Conservation (phyloP, 2,329 filamentous ascomycete genomes). For the Truncatella angustata region DNA sequence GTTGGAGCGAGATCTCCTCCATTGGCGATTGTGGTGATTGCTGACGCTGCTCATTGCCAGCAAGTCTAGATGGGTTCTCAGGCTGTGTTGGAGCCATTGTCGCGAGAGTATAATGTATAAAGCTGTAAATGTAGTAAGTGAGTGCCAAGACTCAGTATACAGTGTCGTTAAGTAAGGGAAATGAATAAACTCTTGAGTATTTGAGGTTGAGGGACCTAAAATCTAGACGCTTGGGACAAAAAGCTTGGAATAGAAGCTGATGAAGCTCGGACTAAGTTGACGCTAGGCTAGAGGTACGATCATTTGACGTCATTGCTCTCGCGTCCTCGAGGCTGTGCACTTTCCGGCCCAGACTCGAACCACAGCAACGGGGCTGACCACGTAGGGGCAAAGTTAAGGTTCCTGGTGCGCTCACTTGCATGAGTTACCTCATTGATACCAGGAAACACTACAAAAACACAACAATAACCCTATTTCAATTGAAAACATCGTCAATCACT, state of each 20-base stretch:
- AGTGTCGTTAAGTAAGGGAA: no score
- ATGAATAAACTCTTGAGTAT: not conserved
- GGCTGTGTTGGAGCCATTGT: not conserved
- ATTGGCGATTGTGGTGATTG: not conserved
- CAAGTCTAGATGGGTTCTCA: not conserved
- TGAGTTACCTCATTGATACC: no score
- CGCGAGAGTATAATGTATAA: not conserved
- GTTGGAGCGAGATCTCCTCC: slow-evolving; percentile 6
- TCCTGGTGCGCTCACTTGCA: no score
- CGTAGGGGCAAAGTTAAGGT: no score
- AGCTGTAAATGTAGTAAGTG: not conserved
- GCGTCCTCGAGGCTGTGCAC: slow-evolving; percentile 1
- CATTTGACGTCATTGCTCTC: not conserved
- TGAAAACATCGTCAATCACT: no score
- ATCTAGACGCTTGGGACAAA: not conserved
- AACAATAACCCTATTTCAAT: no score
- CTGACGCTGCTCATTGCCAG: not conserved
- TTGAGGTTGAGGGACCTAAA: not conserved
- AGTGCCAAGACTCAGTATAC: not conserved
- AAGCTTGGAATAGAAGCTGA: slow-evolving; percentile 4
- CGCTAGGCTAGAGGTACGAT: not conserved
- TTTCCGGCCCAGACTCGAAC: no score
- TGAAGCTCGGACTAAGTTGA: slow-evolving; percentile 2
- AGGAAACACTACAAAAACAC: no score
- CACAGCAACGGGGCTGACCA: no score